phyloP scores from a whole-genome alignment of 257 asterid species.

The Solanum megistacrolobum region DNA sequence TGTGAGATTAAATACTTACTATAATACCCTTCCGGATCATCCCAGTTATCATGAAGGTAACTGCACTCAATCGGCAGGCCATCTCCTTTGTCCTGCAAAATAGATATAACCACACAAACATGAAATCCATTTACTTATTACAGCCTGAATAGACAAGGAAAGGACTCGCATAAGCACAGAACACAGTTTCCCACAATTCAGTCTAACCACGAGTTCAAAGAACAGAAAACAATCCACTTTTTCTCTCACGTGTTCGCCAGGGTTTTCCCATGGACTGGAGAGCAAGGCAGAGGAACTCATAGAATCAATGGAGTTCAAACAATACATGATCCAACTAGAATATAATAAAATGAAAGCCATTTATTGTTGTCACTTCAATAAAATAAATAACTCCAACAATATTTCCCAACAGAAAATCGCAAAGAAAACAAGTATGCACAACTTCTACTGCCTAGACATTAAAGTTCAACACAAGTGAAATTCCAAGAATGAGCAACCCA shows the following conservation, averaged over 20 bases:
- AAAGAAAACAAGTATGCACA: too few species aligned
- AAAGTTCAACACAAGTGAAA: too few species aligned
- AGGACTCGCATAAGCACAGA: background rate
- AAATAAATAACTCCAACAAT: too few species aligned
- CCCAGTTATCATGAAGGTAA: slow-evolving; percentile 91
- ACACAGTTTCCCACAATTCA: background rate
- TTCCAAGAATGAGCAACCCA: too few species aligned
- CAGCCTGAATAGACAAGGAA: background rate
- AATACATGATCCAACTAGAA: background rate
- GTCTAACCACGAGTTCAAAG: background rate
- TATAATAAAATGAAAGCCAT: background rate
- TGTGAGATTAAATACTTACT: slow-evolving; percentile 33
- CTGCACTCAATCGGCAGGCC: slow-evolving; percentile 61
- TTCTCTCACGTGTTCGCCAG: background rate
- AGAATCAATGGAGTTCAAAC: slow-evolving; percentile 12
- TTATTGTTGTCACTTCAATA: too few species aligned
- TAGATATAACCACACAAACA: background rate
- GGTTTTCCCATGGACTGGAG: background rate
- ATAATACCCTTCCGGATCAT: slow-evolving; percentile 92
- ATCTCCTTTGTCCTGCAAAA: slow-evolving; percentile 64
- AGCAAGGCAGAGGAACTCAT: background rate
- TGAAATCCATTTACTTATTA: background rate
- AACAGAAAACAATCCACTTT: background rate
- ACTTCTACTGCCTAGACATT: too few species aligned
- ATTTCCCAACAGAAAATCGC: too few species aligned